Evolutionary conservation across 1,284 basidiomycete species (phyloP).

Genomic region (Sporisorium graminicola): DNA sequence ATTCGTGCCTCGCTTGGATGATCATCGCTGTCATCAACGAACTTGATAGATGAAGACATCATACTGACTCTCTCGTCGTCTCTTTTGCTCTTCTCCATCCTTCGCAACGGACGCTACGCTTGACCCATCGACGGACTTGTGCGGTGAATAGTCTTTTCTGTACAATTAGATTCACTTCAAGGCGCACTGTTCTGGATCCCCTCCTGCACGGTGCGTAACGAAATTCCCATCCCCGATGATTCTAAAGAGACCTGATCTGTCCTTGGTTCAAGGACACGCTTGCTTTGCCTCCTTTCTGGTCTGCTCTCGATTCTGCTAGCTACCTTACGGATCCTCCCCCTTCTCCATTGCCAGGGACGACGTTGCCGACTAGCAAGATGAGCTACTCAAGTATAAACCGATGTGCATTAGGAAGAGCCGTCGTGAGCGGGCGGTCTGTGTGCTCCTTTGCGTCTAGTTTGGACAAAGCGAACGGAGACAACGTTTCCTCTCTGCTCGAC

Average conservation of each 20-base stretch:
- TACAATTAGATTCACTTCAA: conserved; percentile 51
- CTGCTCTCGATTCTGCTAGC: too few relatives aligned
- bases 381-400: conserved; percentile 63
- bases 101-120: conserved; percentile 11
- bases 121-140: conserved; percentile 14
- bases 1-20: conserved; percentile 11
- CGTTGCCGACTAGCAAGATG: conserved; percentile 57
- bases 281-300: conserved; percentile 19
- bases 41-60: background rate
- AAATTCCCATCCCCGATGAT: conserved; percentile 29
- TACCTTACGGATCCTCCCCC: background rate
- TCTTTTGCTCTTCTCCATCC: conserved; percentile 1
- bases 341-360: conserved; percentile 4
- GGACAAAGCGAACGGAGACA: conserved; percentile 40
- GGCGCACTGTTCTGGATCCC: conserved; percentile 55
- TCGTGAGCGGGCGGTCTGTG: conserved; percentile 67
- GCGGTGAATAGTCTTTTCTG: conserved; percentile 41
- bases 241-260: conserved; percentile 29
- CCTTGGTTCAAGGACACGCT: conserved; percentile 3
- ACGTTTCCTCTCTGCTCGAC: conserved; percentile 1
- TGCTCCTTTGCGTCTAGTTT: conserved; percentile 51
- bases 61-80: conserved; percentile 16
- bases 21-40: background rate
- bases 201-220: conserved; percentile 56
- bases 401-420: conserved; percentile 69